Evolutionary conservation across 1,284 basidiomycete species (phyloP).

Genomic region (Porodaedalea pini): DNA sequence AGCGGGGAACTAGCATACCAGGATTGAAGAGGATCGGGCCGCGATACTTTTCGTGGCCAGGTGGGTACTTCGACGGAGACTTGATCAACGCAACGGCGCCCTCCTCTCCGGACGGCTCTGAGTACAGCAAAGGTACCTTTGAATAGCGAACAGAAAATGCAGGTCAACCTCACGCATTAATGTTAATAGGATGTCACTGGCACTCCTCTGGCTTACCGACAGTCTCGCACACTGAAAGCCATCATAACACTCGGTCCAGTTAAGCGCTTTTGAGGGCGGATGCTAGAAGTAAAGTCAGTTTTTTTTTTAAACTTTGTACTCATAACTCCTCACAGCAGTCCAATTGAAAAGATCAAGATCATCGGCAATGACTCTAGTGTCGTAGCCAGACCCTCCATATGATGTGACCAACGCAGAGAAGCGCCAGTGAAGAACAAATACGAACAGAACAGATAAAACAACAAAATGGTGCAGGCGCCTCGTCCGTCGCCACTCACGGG

Average conservation of each 20-base stretch:
- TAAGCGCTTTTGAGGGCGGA: conserved; percentile 6
- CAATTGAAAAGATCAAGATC: background rate
- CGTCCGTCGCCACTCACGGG: background rate
- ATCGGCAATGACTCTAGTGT: background rate
- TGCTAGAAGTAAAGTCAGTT: background rate
- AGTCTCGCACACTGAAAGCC: conserved; percentile 15
- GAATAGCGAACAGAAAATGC: background rate
- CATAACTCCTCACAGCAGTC: background rate
- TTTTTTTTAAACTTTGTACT: background rate
- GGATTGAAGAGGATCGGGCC: conserved; percentile 36
- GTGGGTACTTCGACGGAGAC: conserved; percentile 25
- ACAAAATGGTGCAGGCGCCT: background rate
- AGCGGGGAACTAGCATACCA: conserved; percentile 21
- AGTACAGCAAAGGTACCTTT: conserved; percentile 33
- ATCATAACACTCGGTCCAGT: conserved; percentile 10
- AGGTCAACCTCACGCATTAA: background rate
- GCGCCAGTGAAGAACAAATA: background rate
- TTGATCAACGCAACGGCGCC: conserved; percentile 31
- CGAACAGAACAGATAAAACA: background rate
- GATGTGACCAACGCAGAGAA: background rate
- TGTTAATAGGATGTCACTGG: background rate
- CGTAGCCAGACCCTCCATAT: background rate
- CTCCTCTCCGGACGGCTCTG: conserved; percentile 24
- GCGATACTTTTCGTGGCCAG: conserved; percentile 25
- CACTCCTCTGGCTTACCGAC: background rate